phyloP scores from a whole-genome alignment of 331 rosid species.

The Malus hybrid region DNA sequence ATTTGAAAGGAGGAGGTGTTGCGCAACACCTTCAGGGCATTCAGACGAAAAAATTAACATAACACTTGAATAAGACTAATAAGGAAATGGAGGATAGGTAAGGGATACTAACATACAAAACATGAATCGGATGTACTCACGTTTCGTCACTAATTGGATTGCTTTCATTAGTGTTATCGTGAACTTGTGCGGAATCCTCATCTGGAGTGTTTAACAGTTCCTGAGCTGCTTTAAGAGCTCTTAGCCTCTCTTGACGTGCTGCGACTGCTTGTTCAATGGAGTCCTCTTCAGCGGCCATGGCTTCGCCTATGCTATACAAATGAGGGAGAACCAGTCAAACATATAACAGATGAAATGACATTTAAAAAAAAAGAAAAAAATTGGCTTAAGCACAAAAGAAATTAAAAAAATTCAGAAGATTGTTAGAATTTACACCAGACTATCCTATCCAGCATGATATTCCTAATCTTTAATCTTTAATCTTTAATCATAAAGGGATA shows the following conservation, averaged over 20 bases:
- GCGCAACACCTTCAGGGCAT: too few species aligned
- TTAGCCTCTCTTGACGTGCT: slow-evolving; percentile 70
- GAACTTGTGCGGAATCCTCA: slow-evolving; percentile 26
- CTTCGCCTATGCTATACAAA: slow-evolving; percentile 1
- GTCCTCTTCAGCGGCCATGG: slow-evolving; percentile 60
- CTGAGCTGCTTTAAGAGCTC: slow-evolving; percentile 75
- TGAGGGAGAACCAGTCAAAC: too few species aligned
- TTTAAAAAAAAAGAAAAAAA: neutral
- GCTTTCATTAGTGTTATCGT: slow-evolving; percentile 18
- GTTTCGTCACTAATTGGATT: slow-evolving; percentile 20
- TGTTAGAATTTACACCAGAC: neutral
- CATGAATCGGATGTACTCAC: slow-evolving; percentile 18
- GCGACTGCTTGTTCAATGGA: slow-evolving; percentile 58
- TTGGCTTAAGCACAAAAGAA: neutral
- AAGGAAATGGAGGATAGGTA: neutral
- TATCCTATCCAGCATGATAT: neutral
- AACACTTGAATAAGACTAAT: neutral
- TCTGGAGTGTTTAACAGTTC: slow-evolving; percentile 56
- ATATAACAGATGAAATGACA: neutral
- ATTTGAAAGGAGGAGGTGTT: neutral
- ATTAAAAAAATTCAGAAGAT: neutral
- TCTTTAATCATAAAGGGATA: neutral
- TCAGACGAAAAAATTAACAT: neutral
- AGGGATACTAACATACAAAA: neutral
- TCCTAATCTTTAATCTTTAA: neutral